phyloP scores from a whole-genome alignment of 2,329 filamentous ascomycete genomes.

The Fusarium chuoi region DNA sequence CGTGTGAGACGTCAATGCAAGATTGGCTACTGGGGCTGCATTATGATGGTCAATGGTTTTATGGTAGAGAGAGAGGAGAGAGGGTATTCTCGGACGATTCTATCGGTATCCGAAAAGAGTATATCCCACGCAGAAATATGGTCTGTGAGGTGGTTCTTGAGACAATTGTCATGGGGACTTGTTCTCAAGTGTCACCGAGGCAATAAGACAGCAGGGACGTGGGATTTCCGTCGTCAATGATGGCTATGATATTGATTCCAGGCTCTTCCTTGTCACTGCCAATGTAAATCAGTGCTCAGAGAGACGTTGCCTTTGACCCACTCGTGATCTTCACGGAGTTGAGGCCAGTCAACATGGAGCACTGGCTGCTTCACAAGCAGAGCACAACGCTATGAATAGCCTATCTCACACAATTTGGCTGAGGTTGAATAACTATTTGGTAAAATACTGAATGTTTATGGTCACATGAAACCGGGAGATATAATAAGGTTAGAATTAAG shows the following conservation, averaged over 20 bases:
- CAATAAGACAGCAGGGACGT: not conserved
- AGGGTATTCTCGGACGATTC: not conserved
- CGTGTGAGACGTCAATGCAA: constrained; percentile 32
- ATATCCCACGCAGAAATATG: not conserved
- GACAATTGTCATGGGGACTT: not conserved
- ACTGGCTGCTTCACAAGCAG: not conserved
- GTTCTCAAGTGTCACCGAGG: not conserved
- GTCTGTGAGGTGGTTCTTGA: not conserved
- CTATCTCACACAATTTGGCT: not conserved
- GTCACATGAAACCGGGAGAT: not conserved
- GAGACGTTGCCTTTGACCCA: not conserved
- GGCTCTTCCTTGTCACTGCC: not conserved
- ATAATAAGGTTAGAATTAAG: not conserved
- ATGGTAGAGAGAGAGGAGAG: not conserved
- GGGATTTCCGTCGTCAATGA: not conserved
- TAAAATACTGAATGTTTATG: not conserved
- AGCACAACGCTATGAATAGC: not conserved
- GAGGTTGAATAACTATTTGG: not conserved
- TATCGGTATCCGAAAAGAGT: constrained; percentile 9
- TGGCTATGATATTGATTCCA: not conserved
- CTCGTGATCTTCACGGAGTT: not conserved
- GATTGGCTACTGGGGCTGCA: constrained; percentile 39
- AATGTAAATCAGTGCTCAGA: not conserved
- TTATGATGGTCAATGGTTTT: not conserved
- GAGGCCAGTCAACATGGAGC: constrained; percentile 4